phyloP scores from a whole-genome alignment of 306 rosid species.

The Prunus mume region DNA sequence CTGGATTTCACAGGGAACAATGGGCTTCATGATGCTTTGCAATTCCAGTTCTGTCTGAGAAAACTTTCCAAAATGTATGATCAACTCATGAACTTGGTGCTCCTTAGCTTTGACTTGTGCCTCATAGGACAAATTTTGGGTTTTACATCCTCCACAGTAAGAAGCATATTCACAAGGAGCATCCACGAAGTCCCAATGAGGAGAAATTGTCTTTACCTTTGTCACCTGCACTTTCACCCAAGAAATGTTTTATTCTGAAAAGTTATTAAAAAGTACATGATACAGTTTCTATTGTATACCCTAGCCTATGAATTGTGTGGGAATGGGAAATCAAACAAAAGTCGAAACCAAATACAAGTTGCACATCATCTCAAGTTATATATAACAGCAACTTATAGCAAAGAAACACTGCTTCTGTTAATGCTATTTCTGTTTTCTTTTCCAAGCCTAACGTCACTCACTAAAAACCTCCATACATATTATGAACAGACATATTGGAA shows the following conservation, averaged over 20 bases:
- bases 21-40: conserved; percentile 53
- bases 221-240: conserved; percentile 48
- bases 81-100: conserved; percentile 75
- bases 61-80: conserved; percentile 72
- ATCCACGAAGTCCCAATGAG: conserved; percentile 70
- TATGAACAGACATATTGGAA: not conserved
- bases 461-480: no score
- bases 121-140: conserved; percentile 71
- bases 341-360: not conserved
- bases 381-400: not conserved
- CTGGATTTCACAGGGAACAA: conserved; percentile 83
- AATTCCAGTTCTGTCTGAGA: conserved; percentile 49
- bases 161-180: conserved; percentile 93
- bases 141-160: conserved; percentile 92
- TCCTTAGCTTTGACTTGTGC: conserved; percentile 88
- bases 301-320: not conserved
- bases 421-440: not conserved
- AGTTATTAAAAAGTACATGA: not conserved
- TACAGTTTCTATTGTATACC: not conserved
- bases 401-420: not conserved
- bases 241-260: not conserved
- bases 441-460: not conserved
- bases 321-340: not conserved
- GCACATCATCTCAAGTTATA: not conserved
- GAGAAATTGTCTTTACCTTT: conserved; percentile 71